phyloP scores from a whole-genome alignment of 1,139 yeast species.

The Magnusiomyces paraingens region DNA sequence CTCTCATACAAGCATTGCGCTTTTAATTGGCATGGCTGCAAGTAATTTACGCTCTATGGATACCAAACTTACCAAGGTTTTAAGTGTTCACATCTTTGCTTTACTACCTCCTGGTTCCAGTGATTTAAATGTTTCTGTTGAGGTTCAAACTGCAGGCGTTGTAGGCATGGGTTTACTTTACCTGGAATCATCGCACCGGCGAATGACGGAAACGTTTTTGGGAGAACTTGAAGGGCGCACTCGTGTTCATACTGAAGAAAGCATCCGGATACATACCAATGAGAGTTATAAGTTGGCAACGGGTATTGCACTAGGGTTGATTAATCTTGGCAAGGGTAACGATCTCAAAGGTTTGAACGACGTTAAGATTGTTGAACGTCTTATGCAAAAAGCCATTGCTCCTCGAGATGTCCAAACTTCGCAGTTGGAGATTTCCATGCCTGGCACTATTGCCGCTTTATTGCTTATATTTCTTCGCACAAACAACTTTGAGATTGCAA shows the following conservation, averaged over 20 bases:
- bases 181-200: slow-evolving; percentile 68
- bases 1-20: slow-evolving; percentile 75
- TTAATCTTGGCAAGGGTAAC: slow-evolving; percentile 76
- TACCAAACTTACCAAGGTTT: slow-evolving; percentile 76
- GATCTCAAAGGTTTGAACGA: slow-evolving; percentile 59
- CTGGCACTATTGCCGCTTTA: slow-evolving; percentile 77
- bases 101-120: slow-evolving; percentile 86
- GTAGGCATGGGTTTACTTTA: slow-evolving; percentile 85
- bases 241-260: neutral
- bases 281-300: slow-evolving; percentile 88
- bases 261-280: slow-evolving; percentile 25
- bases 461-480: slow-evolving; percentile 69
- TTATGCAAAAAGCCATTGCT: slow-evolving; percentile 55
- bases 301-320: slow-evolving; percentile 80
- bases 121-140: slow-evolving; percentile 74
- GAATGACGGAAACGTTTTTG: slow-evolving; percentile 78
- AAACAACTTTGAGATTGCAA: slow-evolving; percentile 53
- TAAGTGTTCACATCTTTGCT: slow-evolving; percentile 91
- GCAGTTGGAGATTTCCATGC: slow-evolving; percentile 65
- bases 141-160: slow-evolving; percentile 88
- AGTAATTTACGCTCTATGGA: slow-evolving; percentile 82
- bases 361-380: slow-evolving; percentile 59
- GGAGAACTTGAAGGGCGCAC: slow-evolving; percentile 23
- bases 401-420: slow-evolving; percentile 66
- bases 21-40: slow-evolving; percentile 89